phyloP scores from a whole-genome alignment of 106 monocot species.

The Dendrobium catenatum region DNA sequence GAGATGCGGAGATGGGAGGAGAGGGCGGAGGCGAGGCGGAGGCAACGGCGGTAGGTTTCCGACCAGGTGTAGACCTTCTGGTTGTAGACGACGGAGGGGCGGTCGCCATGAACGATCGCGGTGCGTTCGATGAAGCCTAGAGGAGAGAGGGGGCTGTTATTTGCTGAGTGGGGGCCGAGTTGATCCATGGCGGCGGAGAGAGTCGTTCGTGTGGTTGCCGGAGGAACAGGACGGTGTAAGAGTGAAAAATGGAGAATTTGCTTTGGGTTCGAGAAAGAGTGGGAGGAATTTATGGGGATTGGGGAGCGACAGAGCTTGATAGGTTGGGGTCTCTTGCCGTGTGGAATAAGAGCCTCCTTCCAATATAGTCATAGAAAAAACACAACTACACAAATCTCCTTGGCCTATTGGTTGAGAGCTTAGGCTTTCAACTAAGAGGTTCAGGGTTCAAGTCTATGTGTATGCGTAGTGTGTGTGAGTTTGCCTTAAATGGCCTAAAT shows the following conservation, averaged over 20 bases:
- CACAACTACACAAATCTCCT: too few relatives aligned
- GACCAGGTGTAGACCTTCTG: constrained; percentile 54
- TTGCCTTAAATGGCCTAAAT: too few relatives aligned
- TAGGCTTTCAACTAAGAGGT: too few relatives aligned
- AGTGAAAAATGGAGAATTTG: neutral
- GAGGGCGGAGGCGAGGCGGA: constrained; percentile 54
- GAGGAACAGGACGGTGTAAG: neutral
- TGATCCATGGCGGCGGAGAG: constrained; percentile 22
- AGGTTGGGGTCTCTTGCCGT: too few relatives aligned
- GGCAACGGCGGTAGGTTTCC: constrained; percentile 47
- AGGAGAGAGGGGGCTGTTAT: constrained; percentile 42
- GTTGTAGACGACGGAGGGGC: constrained; percentile 44
- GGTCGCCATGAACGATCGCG: constrained; percentile 44
- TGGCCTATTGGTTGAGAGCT: too few relatives aligned
- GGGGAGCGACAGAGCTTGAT: too few relatives aligned
- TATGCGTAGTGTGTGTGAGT: too few relatives aligned
- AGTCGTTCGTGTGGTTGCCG: neutral
- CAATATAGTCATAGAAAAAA: too few relatives aligned
- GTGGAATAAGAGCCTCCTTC: too few relatives aligned
- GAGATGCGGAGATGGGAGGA: constrained; percentile 5
- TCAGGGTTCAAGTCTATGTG: too few relatives aligned
- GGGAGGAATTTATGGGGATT: neutral
- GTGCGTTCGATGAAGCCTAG: constrained; percentile 56
- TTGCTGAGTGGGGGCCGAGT: constrained; percentile 35
- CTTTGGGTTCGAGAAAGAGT: too few relatives aligned